These are phyloP conservation scores for Talaromyces sp. DNA, from an alignment of 2,329 filamentous ascomycete genomes.

Conservation along the genomic window DNA sequence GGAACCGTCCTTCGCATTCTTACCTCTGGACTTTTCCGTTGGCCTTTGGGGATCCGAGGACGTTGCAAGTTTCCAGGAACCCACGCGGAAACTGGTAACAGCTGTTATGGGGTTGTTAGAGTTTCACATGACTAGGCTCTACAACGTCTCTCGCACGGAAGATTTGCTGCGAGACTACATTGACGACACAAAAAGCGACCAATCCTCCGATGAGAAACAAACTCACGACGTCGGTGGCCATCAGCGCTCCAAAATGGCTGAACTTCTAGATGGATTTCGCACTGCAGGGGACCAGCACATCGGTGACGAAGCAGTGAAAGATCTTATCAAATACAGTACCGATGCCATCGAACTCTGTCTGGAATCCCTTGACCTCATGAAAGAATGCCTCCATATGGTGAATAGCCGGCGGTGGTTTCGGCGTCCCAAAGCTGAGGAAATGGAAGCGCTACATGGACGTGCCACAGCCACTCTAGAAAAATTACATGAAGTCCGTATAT, in stretches of 20 bases:
- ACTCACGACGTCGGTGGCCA: slow-evolving; percentile 19
- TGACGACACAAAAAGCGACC: slow-evolving; percentile 11
- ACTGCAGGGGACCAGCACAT: slow-evolving; percentile 31
- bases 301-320: slow-evolving; percentile 26
- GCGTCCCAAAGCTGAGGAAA: slow-evolving; percentile 16
- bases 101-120: slow-evolving; percentile 35
- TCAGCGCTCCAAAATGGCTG: slow-evolving; percentile 27
- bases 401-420: slow-evolving; percentile 25
- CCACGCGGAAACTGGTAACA: slow-evolving; percentile 31
- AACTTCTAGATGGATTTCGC: slow-evolving; percentile 33
- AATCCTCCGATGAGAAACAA: not conserved
- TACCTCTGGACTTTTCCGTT: slow-evolving; percentile 43
- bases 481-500: slow-evolving; percentile 20
- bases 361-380: slow-evolving; percentile 16
- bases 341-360: slow-evolving; percentile 23
- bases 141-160: slow-evolving; percentile 2
- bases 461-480: slow-evolving; percentile 16
- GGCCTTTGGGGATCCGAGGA: slow-evolving; percentile 43
- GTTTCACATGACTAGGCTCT: slow-evolving; percentile 34
- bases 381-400: slow-evolving; percentile 23
- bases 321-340: slow-evolving; percentile 23
- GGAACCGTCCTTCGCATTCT: slow-evolving; percentile 32
- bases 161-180: slow-evolving; percentile 9
- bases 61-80: slow-evolving; percentile 32
- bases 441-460: slow-evolving; percentile 17